Base-by-base conservation (phyloP, 108 stramenopile species). In the Cylindrotheca fusiformis region DNA sequence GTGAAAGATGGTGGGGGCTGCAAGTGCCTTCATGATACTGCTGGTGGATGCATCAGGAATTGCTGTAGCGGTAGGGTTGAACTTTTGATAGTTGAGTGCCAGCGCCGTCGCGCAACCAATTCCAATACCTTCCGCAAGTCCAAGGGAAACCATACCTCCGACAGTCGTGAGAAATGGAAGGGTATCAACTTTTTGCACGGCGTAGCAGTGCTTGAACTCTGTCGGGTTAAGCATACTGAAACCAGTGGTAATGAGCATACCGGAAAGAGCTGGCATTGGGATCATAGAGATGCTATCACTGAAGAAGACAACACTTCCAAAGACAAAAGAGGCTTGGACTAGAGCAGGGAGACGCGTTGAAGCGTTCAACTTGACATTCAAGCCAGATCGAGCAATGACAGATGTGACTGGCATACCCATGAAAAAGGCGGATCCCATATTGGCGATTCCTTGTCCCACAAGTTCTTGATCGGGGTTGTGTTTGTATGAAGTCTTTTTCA, bases 351-450 rank as follows among this genome's bases (percentile, higher is more conserved):
- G 48, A 21, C 72, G 55, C 6, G 66, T 65, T 8, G 21, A 30
- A n/a, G 72, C 72, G 21, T 68, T 68, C 23, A 74, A 55, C 4
- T 54, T 33, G 45, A 60, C 66, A 31, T 74, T 74, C 24, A 74
- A 54, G 46, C 65, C 60, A n/a, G 72, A 74, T 61, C 72, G 72
- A 19, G 72, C 72, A 68, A 74, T 74, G 0, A 74, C 66, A 2
- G 72, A 74, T 1, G 72, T 74, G 54, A 68, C 66, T 1, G 72
- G 72, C 72, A 74, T 74, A 4, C 72, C 72, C 65, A 68, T 68
- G 36, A 74, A 74, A 21, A 74, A 3, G 6, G 60, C 72, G 0
- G 72, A 52, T 48, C 66, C 72, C 0, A 74, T 62, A 53, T 74
- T 74, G 29, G 66, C 72, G 19, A 74, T 24, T 19, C 72, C 72